Evolutionary conservation across 768 basidiomycete genomes (phyloP).

Genomic region (Termitomyces sp.): DNA sequence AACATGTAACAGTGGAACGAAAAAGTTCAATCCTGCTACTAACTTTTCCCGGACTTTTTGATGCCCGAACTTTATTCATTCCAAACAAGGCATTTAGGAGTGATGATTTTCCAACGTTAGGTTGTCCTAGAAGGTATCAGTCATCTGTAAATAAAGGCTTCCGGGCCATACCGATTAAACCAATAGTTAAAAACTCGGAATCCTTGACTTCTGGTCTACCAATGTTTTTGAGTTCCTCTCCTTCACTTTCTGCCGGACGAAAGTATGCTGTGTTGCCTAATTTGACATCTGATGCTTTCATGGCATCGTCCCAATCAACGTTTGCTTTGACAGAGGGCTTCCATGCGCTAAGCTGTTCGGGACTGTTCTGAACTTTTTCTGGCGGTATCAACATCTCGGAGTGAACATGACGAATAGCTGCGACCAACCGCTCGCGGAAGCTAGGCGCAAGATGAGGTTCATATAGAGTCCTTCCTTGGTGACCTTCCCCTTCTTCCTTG

Average conservation of each 20-base stretch:
- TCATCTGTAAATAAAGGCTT: neutral
- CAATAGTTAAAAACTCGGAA: constrained; percentile 67
- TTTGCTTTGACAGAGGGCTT: constrained; percentile 52
- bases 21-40: neutral
- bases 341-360: constrained; percentile 55
- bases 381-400: constrained; percentile 65
- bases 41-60: constrained; percentile 84
- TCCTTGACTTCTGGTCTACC: constrained; percentile 26
- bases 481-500: constrained; percentile 31
- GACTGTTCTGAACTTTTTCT: constrained; percentile 40
- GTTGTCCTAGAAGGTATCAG: constrained; percentile 56
- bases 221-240: constrained; percentile 19
- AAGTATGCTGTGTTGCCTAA: constrained; percentile 33
- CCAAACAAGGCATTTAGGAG: constrained; percentile 91
- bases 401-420: constrained; percentile 62
- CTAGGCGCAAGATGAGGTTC: constrained; percentile 65
- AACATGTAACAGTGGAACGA: neutral
- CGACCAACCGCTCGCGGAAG: constrained; percentile 60
- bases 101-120: constrained; percentile 94
- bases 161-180: constrained; percentile 58
- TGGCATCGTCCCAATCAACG: constrained; percentile 71
- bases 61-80: constrained; percentile 68
- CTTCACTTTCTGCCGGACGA: constrained; percentile 27
- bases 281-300: constrained; percentile 35
- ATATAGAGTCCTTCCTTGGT: constrained; percentile 42